Percentiles rank a stretch among this genome's conserved stretches.
phyloP scores from a whole-genome alignment of 2,329 filamentous ascomycete genomes.

The Alternaria metachromatica region DNA sequence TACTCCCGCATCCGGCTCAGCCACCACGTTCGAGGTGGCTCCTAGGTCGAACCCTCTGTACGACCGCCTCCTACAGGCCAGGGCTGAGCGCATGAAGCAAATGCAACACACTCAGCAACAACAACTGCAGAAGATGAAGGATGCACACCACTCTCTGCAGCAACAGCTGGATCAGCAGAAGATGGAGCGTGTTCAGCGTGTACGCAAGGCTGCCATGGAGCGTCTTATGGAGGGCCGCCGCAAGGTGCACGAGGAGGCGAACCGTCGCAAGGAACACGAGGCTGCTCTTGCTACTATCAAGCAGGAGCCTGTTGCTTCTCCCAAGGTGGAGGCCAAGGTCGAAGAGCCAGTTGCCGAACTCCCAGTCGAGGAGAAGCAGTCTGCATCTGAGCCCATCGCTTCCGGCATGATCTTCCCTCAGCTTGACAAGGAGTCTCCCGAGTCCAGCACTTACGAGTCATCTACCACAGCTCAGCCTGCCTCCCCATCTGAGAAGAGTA shows the following conservation, averaged over 20 bases:
- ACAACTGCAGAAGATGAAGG: constrained; percentile 31
- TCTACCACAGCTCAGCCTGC: constrained; percentile 36
- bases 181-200: constrained; percentile 37
- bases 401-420: constrained; percentile 94
- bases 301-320: constrained; percentile 41
- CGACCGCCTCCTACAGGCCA: constrained; percentile 34
- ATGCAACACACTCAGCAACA: constrained; percentile 25
- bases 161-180: constrained; percentile 33
- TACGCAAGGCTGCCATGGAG: constrained; percentile 47
- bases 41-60: constrained; percentile 26
- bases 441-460: constrained; percentile 77
- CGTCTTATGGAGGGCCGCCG: constrained; percentile 41
- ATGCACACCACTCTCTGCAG: constrained; percentile 25
- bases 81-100: constrained; percentile 31
- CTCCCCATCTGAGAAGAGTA: constrained; percentile 36
- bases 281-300: constrained; percentile 24
- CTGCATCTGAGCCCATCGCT: constrained; percentile 23
- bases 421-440: constrained; percentile 90
- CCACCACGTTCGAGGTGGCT: constrained; percentile 15
- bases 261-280: constrained; percentile 44
- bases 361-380: constrained; percentile 44
- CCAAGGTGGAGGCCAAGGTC: constrained; percentile 16
- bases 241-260: constrained; percentile 39
- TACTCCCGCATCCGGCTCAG: constrained; percentile 16
- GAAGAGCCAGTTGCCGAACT: constrained; percentile 36